A percentile compares a stretch with the other conserved stretches of the same genome.
phyloP scores from a whole-genome alignment of 139 green algal genomes.

The Chara braunii region DNA sequence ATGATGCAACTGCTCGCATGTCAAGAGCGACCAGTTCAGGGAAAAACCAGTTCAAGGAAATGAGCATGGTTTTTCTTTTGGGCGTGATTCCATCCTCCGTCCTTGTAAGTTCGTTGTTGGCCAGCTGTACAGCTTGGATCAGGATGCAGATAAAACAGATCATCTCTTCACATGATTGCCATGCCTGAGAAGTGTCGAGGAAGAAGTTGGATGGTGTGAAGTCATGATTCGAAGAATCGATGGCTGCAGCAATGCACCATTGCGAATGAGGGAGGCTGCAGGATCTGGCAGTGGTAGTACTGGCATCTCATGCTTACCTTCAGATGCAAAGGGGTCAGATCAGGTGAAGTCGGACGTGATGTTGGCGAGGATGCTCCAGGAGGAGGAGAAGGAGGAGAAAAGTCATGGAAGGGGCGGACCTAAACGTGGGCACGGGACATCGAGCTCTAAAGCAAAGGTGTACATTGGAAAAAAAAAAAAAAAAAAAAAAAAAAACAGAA shows the following conservation, averaged over 20 bases:
- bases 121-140: conserved; percentile 21
- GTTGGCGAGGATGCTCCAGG: too few relatives aligned
- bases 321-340: too few relatives aligned
- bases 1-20: conserved; percentile 7
- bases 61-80: conserved; percentile 2
- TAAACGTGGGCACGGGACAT: not conserved
- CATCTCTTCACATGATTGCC: conserved; percentile 14
- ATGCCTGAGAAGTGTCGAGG: not conserved
- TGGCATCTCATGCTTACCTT: too few relatives aligned
- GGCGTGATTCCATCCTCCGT: conserved; percentile 4
- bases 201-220: too few relatives aligned
- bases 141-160: conserved; percentile 13
- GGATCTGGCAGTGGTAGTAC: not conserved
- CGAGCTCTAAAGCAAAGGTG: conserved; percentile 10
- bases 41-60: conserved; percentile 9
- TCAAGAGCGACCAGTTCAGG: not conserved
- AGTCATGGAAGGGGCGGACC: not conserved
- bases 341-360: too few relatives aligned
- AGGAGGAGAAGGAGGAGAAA: not conserved
- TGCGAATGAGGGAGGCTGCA: conserved; percentile 1
- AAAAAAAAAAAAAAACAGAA: too few relatives aligned
- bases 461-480: too few relatives aligned
- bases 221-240: too few relatives aligned
- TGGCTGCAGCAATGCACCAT: too few relatives aligned
- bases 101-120: conserved; percentile 4